A percentile compares a stretch with the other conserved stretches of the same genome.
phyloP scores from a whole-genome alignment of 176 grass and related monocot genomes.

The Tillandsia leiboldiana region DNA sequence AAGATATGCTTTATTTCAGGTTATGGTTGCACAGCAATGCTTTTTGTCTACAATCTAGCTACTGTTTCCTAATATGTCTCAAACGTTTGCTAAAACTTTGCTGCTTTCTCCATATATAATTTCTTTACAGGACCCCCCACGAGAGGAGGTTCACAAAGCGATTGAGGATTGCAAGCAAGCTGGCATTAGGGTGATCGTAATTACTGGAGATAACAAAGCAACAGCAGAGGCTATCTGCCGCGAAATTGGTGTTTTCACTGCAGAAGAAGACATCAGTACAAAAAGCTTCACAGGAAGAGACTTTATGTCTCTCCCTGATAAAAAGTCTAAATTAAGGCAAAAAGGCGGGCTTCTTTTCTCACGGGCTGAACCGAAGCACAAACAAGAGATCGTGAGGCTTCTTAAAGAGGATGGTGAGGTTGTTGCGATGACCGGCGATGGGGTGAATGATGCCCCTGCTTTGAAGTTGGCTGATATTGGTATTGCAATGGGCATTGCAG shows the following conservation, averaged over 20 bases:
- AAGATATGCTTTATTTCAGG: too few species aligned
- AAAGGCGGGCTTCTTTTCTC: conserved; percentile 32
- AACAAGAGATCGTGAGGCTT: conserved; percentile 33
- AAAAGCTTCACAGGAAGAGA: conserved; percentile 30
- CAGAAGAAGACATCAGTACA: conserved; percentile 15
- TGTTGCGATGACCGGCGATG: conserved; percentile 34
- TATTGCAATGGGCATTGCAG: conserved; percentile 34
- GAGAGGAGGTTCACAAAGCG: conserved; percentile 27
- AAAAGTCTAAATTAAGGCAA: conserved; percentile 13
- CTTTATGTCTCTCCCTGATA: conserved; percentile 24
- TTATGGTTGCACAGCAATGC: too few species aligned
- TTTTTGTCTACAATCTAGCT: too few species aligned
- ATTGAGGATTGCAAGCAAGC: conserved; percentile 24
- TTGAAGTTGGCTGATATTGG: conserved; percentile 32
- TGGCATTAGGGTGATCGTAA: conserved; percentile 27
- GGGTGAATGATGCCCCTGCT: conserved; percentile 30
- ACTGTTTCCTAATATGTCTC: too few species aligned
- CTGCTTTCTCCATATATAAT: background rate
- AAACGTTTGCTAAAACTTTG: too few species aligned
- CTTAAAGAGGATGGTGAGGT: conserved; percentile 29
- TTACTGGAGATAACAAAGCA: conserved; percentile 33
- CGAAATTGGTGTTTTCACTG: conserved; percentile 28
- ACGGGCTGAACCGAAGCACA: conserved; percentile 31
- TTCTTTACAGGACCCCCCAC: conserved; percentile 25
- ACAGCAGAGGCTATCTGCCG: conserved; percentile 30